Evolutionary conservation across 1,139 yeast genomes (phyloP).

Genomic region (Taphrina confusa): DNA sequence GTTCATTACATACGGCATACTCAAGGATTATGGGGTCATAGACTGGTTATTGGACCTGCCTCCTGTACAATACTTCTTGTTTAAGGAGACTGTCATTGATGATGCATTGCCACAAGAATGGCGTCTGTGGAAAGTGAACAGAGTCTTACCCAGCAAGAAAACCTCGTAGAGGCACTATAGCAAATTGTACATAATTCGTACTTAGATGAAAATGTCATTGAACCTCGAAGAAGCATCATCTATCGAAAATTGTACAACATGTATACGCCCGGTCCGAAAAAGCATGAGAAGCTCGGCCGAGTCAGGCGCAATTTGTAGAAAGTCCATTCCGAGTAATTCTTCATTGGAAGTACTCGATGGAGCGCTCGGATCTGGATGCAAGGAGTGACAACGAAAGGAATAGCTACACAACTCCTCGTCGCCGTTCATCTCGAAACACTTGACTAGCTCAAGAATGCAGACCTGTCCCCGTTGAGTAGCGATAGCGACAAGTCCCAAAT

Average conservation of each 20-base stretch:
- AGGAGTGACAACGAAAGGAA: slow-evolving; percentile 1
- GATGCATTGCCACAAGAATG: slow-evolving; percentile 10
- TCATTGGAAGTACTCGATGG: not conserved
- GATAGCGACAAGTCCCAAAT: slow-evolving; percentile 53
- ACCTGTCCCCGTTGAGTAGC: slow-evolving; percentile 58
- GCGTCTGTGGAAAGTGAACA: slow-evolving; percentile 12
- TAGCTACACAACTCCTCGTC: not conserved
- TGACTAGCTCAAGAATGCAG: slow-evolving; percentile 61
- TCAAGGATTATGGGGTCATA: slow-evolving; percentile 7
- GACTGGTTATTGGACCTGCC: slow-evolving; percentile 5
- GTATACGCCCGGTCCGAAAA: slow-evolving; percentile 8
- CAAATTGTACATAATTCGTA: too few relatives aligned
- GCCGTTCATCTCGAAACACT: not conserved
- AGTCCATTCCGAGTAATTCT: slow-evolving; percentile 10
- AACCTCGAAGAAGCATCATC: too few relatives aligned
- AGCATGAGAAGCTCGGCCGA: not conserved
- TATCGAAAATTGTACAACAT: not conserved
- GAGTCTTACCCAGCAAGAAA: not conserved
- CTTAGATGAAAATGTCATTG: too few relatives aligned
- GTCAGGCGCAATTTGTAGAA: not conserved
- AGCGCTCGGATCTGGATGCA: not conserved
- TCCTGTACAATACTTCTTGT: not conserved
- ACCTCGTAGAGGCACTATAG: too few relatives aligned
- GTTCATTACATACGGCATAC: slow-evolving; percentile 43
- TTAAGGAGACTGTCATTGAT: slow-evolving; percentile 15